Conservation (phyloP, 2,329 filamentous ascomycete genomes). For the Fusarium stilboides region DNA sequence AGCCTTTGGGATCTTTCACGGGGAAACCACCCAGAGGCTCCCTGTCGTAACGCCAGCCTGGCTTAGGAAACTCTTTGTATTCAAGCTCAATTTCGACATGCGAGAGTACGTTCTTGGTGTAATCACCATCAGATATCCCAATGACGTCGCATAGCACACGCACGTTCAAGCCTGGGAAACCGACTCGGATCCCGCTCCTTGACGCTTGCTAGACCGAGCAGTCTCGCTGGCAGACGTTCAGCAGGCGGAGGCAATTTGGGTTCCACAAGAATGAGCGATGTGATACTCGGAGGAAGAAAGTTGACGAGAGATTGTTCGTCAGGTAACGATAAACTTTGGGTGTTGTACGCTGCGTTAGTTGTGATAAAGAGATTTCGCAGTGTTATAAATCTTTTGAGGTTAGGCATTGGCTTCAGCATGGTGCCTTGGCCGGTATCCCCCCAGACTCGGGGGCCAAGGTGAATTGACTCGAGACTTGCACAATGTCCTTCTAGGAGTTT, state of each 20-base stretch:
- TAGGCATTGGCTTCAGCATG: conserved; percentile 4
- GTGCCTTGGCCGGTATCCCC: neutral
- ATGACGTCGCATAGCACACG: conserved; percentile 10
- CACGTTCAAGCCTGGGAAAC: conserved; percentile 9
- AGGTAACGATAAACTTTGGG: neutral
- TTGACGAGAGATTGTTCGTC: conserved; percentile 15
- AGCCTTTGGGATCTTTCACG: no score
- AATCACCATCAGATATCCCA: neutral
- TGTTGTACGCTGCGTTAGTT: conserved; percentile 12
- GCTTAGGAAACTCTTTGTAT: conserved; percentile 3
- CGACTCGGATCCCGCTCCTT: neutral
- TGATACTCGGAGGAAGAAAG: conserved; percentile 14
- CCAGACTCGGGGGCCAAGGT: conserved; percentile 26
- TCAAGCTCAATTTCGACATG: conserved; percentile 2
- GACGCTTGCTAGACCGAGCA: conserved; percentile 10
- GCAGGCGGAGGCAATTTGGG: neutral
- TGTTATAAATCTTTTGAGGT: conserved; percentile 17
- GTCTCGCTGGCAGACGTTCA: conserved; percentile 4
- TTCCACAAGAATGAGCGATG: conserved; percentile 19
- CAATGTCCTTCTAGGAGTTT: conserved; percentile 13
- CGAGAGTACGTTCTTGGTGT: neutral
- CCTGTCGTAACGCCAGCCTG: conserved; percentile 2
- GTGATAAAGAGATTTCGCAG: conserved; percentile 29
- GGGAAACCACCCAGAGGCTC: neutral
- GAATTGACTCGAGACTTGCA: conserved; percentile 20